Conservation (phyloP, 345 rosid genomes). For the Nephelium lappaceum region DNA sequence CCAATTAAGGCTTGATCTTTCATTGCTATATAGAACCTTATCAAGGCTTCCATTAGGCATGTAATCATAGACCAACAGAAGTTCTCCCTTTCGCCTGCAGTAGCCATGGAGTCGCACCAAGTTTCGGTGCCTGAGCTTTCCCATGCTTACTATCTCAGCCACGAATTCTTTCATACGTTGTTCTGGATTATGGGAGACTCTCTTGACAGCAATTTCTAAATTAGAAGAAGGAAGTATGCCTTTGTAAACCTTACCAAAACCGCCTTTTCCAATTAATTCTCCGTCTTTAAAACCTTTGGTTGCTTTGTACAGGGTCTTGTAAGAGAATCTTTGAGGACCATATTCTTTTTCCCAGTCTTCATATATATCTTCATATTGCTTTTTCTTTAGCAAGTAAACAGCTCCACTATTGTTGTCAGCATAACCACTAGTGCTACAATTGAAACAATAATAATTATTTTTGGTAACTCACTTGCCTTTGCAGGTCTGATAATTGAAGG, state of each 20-base stretch:
- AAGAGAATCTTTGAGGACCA: constrained; percentile 45
- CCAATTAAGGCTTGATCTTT: constrained; percentile 41
- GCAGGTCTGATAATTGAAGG: background rate
- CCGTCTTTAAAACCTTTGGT: constrained; percentile 46
- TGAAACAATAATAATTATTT: constrained; percentile 25
- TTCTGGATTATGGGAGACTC: constrained; percentile 38
- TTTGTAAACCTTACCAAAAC: constrained; percentile 51
- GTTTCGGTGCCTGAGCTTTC: constrained; percentile 47
- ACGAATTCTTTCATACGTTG: constrained; percentile 55
- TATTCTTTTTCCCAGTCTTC: constrained; percentile 56
- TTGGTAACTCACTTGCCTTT: constrained; percentile 13
- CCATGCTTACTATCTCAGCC: constrained; percentile 53
- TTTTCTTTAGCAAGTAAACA: constrained; percentile 28
- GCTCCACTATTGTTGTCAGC: constrained; percentile 27
- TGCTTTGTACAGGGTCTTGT: constrained; percentile 44
- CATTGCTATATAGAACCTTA: constrained; percentile 31
- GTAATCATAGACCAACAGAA: constrained; percentile 48
- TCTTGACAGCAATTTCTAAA: constrained; percentile 49
- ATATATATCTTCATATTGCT: constrained; percentile 38
- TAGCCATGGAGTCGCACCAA: constrained; percentile 55
- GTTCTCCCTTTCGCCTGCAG: constrained; percentile 42
- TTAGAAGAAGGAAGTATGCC: constrained; percentile 35
- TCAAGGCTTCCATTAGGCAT: constrained; percentile 49
- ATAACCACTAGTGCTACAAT: constrained; percentile 18
- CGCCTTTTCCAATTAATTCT: constrained; percentile 46